Conservation (phyloP, 1,284 basidiomycete genomes). For the Ceratobasidium sp. region DNA sequence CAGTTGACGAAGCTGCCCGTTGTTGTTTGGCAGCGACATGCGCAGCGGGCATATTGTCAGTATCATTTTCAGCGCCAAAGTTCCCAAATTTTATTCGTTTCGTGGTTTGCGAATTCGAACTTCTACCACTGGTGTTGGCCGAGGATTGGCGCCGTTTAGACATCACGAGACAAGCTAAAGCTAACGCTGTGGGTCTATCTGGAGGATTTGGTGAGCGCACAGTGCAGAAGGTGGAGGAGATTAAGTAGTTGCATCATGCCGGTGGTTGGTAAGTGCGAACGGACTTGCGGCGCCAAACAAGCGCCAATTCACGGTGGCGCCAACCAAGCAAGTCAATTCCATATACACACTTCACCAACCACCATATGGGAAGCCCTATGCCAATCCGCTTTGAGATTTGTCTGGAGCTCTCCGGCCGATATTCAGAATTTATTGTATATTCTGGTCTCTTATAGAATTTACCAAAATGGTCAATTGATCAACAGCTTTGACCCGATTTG, state of each 20-base stretch:
- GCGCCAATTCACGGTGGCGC: constrained; percentile 5
- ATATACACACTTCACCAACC: too few species aligned
- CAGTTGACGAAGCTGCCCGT: constrained; percentile 12
- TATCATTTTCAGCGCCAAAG: constrained; percentile 27
- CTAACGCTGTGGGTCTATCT: not conserved
- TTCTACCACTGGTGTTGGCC: not conserved
- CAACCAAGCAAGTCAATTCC: not conserved
- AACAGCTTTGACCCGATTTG: not conserved
- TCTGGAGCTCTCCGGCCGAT: too few species aligned
- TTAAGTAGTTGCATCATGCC: constrained; percentile 5
- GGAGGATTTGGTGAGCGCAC: not conserved
- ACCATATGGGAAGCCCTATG: too few species aligned
- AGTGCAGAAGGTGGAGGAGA: not conserved
- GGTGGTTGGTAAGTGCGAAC: not conserved
- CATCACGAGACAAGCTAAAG: not conserved
- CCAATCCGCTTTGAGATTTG: too few species aligned
- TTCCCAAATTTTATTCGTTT: constrained; percentile 32
- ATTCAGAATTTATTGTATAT: too few species aligned
- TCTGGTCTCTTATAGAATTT: too few species aligned
- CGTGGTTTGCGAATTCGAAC: not conserved
- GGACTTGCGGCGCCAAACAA: not conserved
- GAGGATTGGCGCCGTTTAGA: constrained; percentile 27
- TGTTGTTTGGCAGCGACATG: constrained; percentile 34
- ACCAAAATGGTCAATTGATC: not conserved
- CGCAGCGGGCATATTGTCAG: constrained; percentile 25